phyloP scores from a whole-genome alignment of 73 alveolate genomes.

The Symbiodinium natans region DNA sequence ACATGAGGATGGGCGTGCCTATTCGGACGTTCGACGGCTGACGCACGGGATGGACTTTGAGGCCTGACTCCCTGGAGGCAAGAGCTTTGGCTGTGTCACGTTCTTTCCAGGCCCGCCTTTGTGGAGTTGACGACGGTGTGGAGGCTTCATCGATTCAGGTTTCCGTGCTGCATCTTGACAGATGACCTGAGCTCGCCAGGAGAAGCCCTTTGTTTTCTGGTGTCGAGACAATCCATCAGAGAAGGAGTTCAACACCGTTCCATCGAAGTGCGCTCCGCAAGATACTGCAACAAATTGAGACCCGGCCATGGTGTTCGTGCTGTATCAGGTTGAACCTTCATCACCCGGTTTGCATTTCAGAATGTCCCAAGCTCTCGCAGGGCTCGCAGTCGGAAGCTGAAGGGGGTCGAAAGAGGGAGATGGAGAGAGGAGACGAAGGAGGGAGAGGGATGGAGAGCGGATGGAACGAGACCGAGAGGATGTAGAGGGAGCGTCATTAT shows the following conservation, averaged over 20 bases:
- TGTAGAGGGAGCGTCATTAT: no score
- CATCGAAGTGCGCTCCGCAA: not conserved
- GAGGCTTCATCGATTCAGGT: not conserved
- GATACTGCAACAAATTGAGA: no score
- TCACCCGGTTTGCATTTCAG: slow-evolving; percentile 64
- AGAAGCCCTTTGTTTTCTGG: slow-evolving; percentile 53
- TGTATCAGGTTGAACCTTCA: slow-evolving; percentile 46
- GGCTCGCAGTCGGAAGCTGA: slow-evolving; percentile 42
- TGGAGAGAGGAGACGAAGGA: no score
- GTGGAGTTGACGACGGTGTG: slow-evolving; percentile 69
- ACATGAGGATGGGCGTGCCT: slow-evolving; percentile 64
- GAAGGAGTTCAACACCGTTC: slow-evolving; percentile 17
- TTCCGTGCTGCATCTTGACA: not conserved
- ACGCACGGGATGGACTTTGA: slow-evolving; percentile 74
- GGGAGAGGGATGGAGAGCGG: not conserved
- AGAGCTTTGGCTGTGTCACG: no score
- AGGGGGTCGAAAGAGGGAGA: not conserved
- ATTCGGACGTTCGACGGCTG: slow-evolving; percentile 70
- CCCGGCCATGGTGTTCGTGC: not conserved
- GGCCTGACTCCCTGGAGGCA: not conserved
- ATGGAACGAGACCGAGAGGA: no score
- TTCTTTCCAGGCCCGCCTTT: slow-evolving; percentile 30
- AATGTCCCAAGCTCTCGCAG: slow-evolving; percentile 25
- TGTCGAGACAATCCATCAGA: slow-evolving; percentile 68
- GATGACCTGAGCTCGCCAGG: not conserved